phyloP scores from a whole-genome alignment of 345 rosid species.

The Boechera retrofracta region DNA sequence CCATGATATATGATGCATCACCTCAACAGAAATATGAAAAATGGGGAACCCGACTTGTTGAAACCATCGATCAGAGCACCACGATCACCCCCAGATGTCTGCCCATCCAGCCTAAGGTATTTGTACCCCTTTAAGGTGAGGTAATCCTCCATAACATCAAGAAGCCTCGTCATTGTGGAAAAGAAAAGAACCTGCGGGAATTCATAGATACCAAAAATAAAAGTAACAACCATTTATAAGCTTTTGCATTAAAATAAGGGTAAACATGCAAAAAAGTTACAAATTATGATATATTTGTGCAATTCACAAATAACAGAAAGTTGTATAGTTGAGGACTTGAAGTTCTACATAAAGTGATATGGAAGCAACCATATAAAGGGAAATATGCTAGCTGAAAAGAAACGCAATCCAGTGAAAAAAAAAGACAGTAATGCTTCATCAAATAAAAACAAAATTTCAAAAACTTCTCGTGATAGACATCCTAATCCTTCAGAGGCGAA shows the following conservation, averaged over 20 bases:
- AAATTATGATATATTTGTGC: not conserved
- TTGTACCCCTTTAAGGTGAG: constrained; percentile 63
- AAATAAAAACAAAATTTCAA: not conserved
- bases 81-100: constrained; percentile 79
- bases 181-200: constrained; percentile 61
- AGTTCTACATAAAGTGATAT: not conserved
- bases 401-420: constrained; percentile 3
- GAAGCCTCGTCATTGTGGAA: constrained; percentile 96
- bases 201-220: not conserved
- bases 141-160: constrained; percentile 95
- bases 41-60: constrained; percentile 69
- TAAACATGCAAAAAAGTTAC: not conserved
- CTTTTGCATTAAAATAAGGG: not conserved
- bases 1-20: constrained; percentile 38
- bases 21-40: constrained; percentile 85
- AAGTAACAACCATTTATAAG: constrained; percentile 11
- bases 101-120: constrained; percentile 91
- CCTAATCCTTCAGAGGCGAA: constrained; percentile 1
- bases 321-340: not conserved
- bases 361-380: constrained; percentile 2
- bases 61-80: constrained; percentile 79
- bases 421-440: constrained; percentile 1
- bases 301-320: not conserved
- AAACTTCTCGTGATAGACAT: not conserved
- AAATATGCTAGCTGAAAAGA: not conserved